Evolutionary conservation across 164 flowering plant species (phyloP).

Genomic region (Aristolochia fimbriata): DNA sequence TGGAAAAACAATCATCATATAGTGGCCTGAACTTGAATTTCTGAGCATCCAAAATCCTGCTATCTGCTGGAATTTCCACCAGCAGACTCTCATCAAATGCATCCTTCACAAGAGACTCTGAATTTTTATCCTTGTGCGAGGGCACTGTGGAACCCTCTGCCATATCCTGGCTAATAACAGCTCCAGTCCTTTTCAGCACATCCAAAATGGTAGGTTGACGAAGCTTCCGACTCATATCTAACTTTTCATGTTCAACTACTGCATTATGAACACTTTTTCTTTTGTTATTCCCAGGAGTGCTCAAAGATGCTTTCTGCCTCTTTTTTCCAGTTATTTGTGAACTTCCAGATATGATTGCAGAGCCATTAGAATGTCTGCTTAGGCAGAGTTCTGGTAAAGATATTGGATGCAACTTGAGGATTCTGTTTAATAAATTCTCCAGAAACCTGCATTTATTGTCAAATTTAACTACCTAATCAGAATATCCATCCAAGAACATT

Average conservation of each 20-base stretch:
- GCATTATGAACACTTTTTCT: conserved; percentile 22
- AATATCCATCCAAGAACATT: background rate
- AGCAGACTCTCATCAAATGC: conserved; percentile 11
- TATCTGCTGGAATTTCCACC: conserved; percentile 38
- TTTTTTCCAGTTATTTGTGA: conserved; percentile 14
- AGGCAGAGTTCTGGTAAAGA: conserved; percentile 51
- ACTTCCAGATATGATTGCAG: conserved; percentile 11
- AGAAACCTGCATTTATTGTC: conserved; percentile 39
- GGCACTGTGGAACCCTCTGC: conserved; percentile 21
- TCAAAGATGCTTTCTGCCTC: conserved; percentile 22
- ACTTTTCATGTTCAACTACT: conserved; percentile 9
- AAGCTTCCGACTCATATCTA: conserved; percentile 25
- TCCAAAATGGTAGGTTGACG: conserved; percentile 66
- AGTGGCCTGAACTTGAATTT: conserved; percentile 72
- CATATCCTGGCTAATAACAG: conserved; percentile 29
- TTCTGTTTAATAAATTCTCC: conserved; percentile 51
- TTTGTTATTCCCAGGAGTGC: conserved; percentile 19
- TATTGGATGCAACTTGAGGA: conserved; percentile 30
- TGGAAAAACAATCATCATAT: conserved; percentile 38
- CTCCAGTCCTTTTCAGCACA: conserved; percentile 46
- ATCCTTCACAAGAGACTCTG: conserved; percentile 22
- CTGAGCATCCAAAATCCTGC: conserved; percentile 47
- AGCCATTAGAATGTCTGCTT: conserved; percentile 24
- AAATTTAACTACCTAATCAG: background rate
- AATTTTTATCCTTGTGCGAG: conserved; percentile 17